Evolutionary conservation across 768 basidiomycete genomes (phyloP).

Genomic region (Phanerochaete sordida): DNA sequence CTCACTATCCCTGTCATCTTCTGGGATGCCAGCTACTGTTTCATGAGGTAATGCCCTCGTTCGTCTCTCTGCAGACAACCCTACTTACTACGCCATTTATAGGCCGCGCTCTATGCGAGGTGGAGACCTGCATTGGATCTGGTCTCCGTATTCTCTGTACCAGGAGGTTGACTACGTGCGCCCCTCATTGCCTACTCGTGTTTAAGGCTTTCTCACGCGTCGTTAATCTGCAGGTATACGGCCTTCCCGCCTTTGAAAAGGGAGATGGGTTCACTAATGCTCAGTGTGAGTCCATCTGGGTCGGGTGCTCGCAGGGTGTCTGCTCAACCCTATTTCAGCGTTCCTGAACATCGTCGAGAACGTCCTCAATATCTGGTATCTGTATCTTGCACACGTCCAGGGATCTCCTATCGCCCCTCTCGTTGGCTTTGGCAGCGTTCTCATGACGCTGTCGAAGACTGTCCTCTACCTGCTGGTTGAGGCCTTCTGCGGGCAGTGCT

Average conservation of each 20-base stretch:
- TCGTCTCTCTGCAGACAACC: background rate
- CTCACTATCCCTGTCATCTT: constrained; percentile 59
- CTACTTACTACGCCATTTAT: too few relatives aligned
- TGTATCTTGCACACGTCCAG: constrained; percentile 68
- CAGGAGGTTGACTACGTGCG: constrained; percentile 54
- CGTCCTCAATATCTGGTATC: constrained; percentile 65
- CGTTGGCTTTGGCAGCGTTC: constrained; percentile 65
- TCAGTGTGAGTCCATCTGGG: constrained; percentile 54
- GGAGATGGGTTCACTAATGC: constrained; percentile 83
- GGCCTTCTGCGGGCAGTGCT: constrained; percentile 67
- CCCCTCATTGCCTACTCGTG: background rate
- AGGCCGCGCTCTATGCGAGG: constrained; percentile 86
- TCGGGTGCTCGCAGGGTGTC: background rate
- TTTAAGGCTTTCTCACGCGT: constrained; percentile 2
- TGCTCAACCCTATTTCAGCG: constrained; percentile 39
- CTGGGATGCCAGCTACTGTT: constrained; percentile 84
- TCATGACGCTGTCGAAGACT: constrained; percentile 87
- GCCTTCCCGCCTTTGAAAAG: constrained; percentile 55
- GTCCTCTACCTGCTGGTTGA: constrained; percentile 80
- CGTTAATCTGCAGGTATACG: constrained; percentile 59
- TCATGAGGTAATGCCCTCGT: constrained; percentile 56
- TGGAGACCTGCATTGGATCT: constrained; percentile 90
- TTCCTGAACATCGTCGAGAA: constrained; percentile 79
- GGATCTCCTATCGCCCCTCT: constrained; percentile 64
- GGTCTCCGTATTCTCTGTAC: constrained; percentile 79